Evolutionary conservation across 106 monocot species (phyloP), one percentile per base, ranked within the genome.

Genomic region (Dendrobium catenatum): DNA sequence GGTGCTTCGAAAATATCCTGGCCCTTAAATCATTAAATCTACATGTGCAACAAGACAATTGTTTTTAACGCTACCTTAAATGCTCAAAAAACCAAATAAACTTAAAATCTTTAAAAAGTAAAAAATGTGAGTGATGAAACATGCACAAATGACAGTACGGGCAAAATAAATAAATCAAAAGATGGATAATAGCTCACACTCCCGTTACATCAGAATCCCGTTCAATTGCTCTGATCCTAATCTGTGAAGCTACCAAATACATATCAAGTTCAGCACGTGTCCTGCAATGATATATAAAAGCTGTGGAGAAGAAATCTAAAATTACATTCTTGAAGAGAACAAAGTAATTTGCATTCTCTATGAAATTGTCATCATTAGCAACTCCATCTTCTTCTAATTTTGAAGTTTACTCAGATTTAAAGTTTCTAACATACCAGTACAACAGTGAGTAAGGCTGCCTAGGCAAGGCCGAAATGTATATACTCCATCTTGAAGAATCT

Each of bases 381-480:
- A 33, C 49, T 82, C 27, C 54, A 54, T 24, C 2, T 7, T 55
- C 13, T 41, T 70, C 37, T 42, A 24, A 70, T 68, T 54, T 51
- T 13, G 13, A 51, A 16, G 40, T 43, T 72, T 43, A 64, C 22
- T 42, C 41, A 49, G n/a, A 73, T 27, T 31, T 51, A 51, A 51
- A 43, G 4, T 47, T 8, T 54, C 42, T 64, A 51, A 68, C 81
- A 44, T 87, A 96, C 96, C 96, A 97, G 80, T 94, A 97, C 72
- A 97, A 82, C 80, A 97, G 96, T 70, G 96, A 97, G 81, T 92
- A 97, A 54, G 96, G 96, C 76, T 97, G 94, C 37, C 94, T 85
- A 72, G 96, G 94, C 85, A 97, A 88, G 22, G 96, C 96, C 61
- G 94, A 88, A 47, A 97, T 97, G 68, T 97, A 97, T 82, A 77